Conservation (phyloP, 2,329 filamentous ascomycete species). For the Fusarium heterosporum region DNA sequence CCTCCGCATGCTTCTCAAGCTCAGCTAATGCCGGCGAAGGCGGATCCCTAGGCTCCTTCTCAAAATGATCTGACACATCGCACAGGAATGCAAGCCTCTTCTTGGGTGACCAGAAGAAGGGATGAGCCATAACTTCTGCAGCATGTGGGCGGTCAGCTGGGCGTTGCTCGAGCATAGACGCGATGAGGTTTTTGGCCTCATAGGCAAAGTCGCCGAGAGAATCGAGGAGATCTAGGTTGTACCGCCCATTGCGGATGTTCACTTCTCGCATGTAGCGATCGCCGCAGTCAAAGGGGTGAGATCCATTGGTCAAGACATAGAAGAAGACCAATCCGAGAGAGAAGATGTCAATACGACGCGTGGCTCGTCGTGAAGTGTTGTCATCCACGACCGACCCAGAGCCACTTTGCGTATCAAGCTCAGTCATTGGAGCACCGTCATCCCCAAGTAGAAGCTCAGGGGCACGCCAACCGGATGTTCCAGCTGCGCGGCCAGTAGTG, state of each 20-base stretch:
- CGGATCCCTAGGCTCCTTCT: constrained; percentile 88
- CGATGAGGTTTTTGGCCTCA: constrained; percentile 89
- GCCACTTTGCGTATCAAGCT: constrained; percentile 69
- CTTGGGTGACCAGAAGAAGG: constrained; percentile 95
- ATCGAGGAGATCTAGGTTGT: constrained; percentile 77
- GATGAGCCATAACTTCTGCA: constrained; percentile 85
- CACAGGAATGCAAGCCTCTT: constrained; percentile 94
- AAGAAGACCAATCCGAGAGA: constrained; percentile 98
- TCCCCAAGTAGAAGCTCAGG: constrained; percentile 91
- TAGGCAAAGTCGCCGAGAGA: constrained; percentile 84
- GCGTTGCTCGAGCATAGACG: constrained; percentile 75
- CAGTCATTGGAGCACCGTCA: constrained; percentile 64
- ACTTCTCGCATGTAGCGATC: constrained; percentile 96
- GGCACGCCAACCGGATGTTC: constrained; percentile 95
- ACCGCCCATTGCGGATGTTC: constrained; percentile 93
- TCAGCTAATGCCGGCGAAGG: constrained; percentile 74
- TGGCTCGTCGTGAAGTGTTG: constrained; percentile 79
- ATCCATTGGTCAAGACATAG: constrained; percentile 94
- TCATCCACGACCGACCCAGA: constrained; percentile 69
- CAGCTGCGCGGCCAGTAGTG: constrained; percentile 91
- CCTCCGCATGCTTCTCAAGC: constrained; percentile 65
- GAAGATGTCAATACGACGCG: constrained; percentile 97
- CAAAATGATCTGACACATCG: constrained; percentile 95
- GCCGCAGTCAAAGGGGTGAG: constrained; percentile 93
- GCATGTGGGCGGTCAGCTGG: constrained; percentile 75